Base-by-base conservation (phyloP, 805 yeast species). In the Metschnikowia similis region DNA sequence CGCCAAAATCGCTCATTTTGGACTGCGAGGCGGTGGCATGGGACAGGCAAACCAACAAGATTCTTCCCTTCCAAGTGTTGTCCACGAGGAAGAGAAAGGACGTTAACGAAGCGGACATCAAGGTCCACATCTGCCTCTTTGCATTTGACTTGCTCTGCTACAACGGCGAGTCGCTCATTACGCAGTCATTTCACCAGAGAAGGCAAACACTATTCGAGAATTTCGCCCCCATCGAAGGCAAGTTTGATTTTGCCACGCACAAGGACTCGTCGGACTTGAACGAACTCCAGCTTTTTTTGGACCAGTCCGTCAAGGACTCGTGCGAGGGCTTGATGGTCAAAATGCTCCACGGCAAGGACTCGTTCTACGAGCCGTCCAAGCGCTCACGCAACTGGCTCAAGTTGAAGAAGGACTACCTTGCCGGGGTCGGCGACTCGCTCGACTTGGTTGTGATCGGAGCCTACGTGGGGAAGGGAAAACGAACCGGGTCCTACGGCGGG, bases 11-110 rank as follows among this genome's bases (percentile, higher is more conserved):
- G 8, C 75, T 92, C 66, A 89, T 94, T 51, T 66, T 94, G 50
- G 99, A 94, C 65, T 87, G 97, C 69, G 99, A 94, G 69, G 97
- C 97, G 7, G 99, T 94, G 8, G 99, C 99, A 0, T 94, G 96
- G 96, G 97, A 92, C 66, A 74, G 84, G 49, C 85, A 78, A 47
- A 75, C 77, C 21, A 66, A 81, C n/a, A 87, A 85, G 65, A 92
- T 94, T 50, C 70, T 94, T 49, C 99, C 99, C 1, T 94, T 94
- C 69, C 99, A 94, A 66, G 86, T 89, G 0, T 71, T 94, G 45
- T 86, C 96, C 1, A 94, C 99, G 0, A 81, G 99, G 66, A 94
- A 94, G 69, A 80, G 98, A 47, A 94, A 94, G 65, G 97, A 85
- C 58, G 99, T 94, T 6, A 84, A 87, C 49, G 84, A 85, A 47